Conservation (phyloP, 1,139 yeast genomes). For the Candida freyschussii region DNA sequence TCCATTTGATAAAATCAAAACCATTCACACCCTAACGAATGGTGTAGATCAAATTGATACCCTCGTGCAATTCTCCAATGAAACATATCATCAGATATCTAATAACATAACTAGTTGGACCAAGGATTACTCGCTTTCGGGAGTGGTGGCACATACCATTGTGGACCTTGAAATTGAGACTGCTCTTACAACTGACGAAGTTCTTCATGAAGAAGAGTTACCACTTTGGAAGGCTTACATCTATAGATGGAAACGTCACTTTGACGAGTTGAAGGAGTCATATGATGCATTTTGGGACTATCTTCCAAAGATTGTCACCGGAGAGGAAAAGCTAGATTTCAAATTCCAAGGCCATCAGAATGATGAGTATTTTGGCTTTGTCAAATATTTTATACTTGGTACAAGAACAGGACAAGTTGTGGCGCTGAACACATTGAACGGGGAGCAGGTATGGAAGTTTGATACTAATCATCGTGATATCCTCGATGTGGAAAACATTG, state of each 20-base stretch:
- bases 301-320: constrained; percentile 16
- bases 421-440: constrained; percentile 41
- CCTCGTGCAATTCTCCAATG: constrained; percentile 20
- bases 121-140: constrained; percentile 43
- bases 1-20: constrained; percentile 18
- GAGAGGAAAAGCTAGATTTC: constrained; percentile 9
- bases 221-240: constrained; percentile 38
- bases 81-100: constrained; percentile 20
- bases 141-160: constrained; percentile 35
- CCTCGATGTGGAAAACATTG: constrained; percentile 18
- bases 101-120: constrained; percentile 37
- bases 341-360: constrained; percentile 6
- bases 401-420: constrained; percentile 39
- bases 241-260: constrained; percentile 38
- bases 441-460: constrained; percentile 39
- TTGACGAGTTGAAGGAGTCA: constrained; percentile 14
- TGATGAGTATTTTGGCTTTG: constrained; percentile 42
- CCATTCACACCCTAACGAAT: constrained; percentile 18
- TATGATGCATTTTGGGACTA: constrained; percentile 15
- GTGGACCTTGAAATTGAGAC: constrained; percentile 34
- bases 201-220: constrained; percentile 36
- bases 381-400: constrained; percentile 42
- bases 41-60: constrained; percentile 17
- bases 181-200: constrained; percentile 33
- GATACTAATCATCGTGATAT: constrained; percentile 26